Evolutionary conservation across 163 green algal species (phyloP).

Genomic region (Chloromonas sp.): DNA sequence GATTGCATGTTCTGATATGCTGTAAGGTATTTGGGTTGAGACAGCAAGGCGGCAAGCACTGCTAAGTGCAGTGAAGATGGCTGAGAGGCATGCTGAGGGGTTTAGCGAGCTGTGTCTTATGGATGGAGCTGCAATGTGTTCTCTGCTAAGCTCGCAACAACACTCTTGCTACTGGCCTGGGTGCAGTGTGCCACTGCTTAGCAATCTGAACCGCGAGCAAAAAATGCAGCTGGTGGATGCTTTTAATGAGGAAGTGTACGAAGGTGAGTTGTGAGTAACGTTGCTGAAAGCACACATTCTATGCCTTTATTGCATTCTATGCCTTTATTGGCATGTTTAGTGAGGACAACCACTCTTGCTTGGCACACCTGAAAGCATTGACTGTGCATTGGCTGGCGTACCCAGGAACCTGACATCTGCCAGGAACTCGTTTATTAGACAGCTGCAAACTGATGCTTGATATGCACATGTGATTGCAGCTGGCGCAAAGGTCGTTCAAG

Average conservation of each 20-base stretch:
- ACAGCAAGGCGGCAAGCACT: neutral
- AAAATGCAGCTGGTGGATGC: constrained; percentile 37
- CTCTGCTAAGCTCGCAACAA: neutral
- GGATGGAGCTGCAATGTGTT: neutral
- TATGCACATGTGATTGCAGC: constrained; percentile 3
- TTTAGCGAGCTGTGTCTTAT: too few species aligned
- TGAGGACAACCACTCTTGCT: too few species aligned
- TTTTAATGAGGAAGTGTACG: constrained; percentile 30
- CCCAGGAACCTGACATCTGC: too few species aligned
- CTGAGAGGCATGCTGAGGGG: too few species aligned
- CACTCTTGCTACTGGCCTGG: neutral
- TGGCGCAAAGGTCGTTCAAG: constrained; percentile 14
- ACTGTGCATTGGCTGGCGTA: too few species aligned
- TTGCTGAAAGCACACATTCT: neutral
- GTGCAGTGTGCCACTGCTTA: constrained; percentile 16
- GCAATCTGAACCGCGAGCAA: constrained; percentile 12
- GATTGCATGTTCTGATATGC: neutral
- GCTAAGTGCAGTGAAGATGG: too few species aligned
- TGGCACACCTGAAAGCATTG: too few species aligned
- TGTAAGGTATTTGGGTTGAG: neutral
- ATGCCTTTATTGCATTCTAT: too few species aligned
- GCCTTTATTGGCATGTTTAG: too few species aligned
- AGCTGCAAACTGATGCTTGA: too few species aligned
- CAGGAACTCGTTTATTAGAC: too few species aligned
- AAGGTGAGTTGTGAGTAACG: neutral